Evolutionary conservation across 2,329 filamentous ascomycete species (phyloP), one percentile per base, ranked within the genome.

Genomic region (Xylariaceae sp.): DNA sequence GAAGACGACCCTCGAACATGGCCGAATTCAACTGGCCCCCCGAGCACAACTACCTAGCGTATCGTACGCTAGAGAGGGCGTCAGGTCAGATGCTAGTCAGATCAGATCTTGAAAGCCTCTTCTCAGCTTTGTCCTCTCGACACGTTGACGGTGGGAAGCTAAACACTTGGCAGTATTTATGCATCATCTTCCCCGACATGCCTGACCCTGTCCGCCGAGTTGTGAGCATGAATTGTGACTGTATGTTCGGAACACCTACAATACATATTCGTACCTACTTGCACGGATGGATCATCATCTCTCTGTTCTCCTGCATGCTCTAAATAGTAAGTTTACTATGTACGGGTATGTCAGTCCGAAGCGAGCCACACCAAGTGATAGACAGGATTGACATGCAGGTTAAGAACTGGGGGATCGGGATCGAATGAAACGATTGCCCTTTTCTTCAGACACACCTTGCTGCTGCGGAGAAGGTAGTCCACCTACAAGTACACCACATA

Each of bases 351-450:
- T 44, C 51, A 53, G 18, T 54, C 35, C 54, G 55, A 52, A 53
- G 47, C 51, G 34, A 55, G 18, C 48, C 51, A 52, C 39, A 49
- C 52, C 55, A 55, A 44, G 55, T 53, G 59, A 51, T 34, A 48
- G 48, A 9, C 35, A 48, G 48, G 7, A 17, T 15, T 23, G 37
- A 37, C 51, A 56, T 57, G 57, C 56, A 59, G 47, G 23, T 23
- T 57, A 4, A 35, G 53, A 57, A 37, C 51, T 42, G 34, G 44
- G 49, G 17, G 4, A 42, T 11, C 17, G 49, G 49, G 11, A 35
- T 35, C 23, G 51, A 50, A 44, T 37, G 34, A 49, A 50, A 35
- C 47, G 13, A 53, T 53, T 48, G 44, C 35, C 51, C 23, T 30
- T 48, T 57, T 30, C 4, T 15, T n/a, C 8, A 39, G 49, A 17